Conservation (phyloP, 2,329 filamentous ascomycete genomes). For the Xylariaceae sp. region DNA sequence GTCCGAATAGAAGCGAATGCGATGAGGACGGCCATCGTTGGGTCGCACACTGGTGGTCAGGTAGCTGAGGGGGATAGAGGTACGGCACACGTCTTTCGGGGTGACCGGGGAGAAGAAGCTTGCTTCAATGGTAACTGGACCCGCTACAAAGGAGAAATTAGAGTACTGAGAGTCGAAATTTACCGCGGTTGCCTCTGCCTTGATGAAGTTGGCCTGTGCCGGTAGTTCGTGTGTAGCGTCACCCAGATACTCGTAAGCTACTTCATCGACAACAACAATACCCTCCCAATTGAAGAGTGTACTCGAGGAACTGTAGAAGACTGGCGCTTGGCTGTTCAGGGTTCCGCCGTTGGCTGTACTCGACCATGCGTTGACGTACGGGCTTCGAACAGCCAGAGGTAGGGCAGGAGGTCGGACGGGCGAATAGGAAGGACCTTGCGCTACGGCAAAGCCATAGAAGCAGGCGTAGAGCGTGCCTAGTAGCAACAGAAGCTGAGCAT, state of each 20-base stretch:
- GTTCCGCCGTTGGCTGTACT: conserved; percentile 63
- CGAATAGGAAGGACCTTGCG: conserved; percentile 33
- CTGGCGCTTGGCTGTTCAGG: conserved; percentile 72
- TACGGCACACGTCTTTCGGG: conserved; percentile 71
- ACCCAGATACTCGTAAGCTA: conserved; percentile 43
- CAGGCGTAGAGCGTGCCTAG: too few species aligned
- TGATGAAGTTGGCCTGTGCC: conserved; percentile 29
- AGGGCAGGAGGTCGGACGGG: conserved; percentile 51
- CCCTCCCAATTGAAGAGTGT: conserved; percentile 43
- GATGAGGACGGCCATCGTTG: conserved; percentile 39
- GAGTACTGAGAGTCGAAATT: conserved; percentile 44
- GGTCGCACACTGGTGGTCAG: conserved; percentile 66
- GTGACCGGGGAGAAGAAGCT: conserved; percentile 71
- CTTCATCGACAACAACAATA: conserved; percentile 41
- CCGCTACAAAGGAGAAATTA: conserved; percentile 40
- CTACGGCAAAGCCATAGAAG: too few species aligned
- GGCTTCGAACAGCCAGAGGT: conserved; percentile 54
- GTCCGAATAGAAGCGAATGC: conserved; percentile 62
- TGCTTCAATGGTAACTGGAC: conserved; percentile 36
- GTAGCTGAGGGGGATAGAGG: conserved; percentile 76
- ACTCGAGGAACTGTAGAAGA: conserved; percentile 76
- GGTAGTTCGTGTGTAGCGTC: conserved; percentile 40
- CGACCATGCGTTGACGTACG: conserved; percentile 58
- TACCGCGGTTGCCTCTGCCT: conserved; percentile 37
- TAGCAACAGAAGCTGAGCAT: too few species aligned